These are phyloP conservation scores for Sequoia sempervirens DNA, from an alignment of 75 land plant genomes.

Conservation along the genomic window DNA sequence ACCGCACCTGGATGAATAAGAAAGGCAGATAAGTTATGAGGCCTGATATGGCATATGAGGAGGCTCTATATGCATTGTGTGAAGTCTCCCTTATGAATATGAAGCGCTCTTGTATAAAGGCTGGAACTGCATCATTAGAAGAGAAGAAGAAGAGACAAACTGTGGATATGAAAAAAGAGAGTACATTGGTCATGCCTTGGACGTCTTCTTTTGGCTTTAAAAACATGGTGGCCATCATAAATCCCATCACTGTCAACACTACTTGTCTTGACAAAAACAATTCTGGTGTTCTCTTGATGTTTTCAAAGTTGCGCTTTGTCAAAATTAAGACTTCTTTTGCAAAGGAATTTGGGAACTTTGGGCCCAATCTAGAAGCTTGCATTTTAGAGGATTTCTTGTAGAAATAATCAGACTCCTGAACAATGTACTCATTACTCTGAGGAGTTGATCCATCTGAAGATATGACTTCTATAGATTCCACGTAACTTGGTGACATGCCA, in stretches of 20 bases:
- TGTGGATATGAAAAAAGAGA: constrained; percentile 69
- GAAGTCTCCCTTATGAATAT: constrained; percentile 73
- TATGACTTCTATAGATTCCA: constrained; percentile 24
- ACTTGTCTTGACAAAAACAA: constrained; percentile 60
- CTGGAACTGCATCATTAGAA: constrained; percentile 72
- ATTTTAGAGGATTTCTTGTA: not conserved
- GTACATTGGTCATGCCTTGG: constrained; percentile 56
- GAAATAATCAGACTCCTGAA: constrained; percentile 33
- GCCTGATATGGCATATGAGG: constrained; percentile 62
- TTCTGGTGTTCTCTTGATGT: constrained; percentile 70
- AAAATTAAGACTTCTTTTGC: constrained; percentile 38
- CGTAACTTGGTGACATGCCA: constrained; percentile 11
- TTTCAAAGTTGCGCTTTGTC: constrained; percentile 55
- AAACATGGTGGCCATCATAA: constrained; percentile 74
- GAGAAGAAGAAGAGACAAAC: constrained; percentile 71
- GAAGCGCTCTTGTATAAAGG: constrained; percentile 74
- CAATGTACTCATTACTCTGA: constrained; percentile 36
- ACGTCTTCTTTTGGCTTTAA: constrained; percentile 21
- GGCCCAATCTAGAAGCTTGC: constrained; percentile 6
- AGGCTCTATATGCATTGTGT: constrained; percentile 73
- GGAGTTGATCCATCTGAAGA: constrained; percentile 31
- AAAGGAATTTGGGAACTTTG: constrained; percentile 58
- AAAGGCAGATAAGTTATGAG: constrained; percentile 66
- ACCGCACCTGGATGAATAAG: constrained; percentile 21
- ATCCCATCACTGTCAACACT: constrained; percentile 59